phyloP scores from a whole-genome alignment of 129 eudicot species.

The Pseudognaphalium luteoalbum region DNA sequence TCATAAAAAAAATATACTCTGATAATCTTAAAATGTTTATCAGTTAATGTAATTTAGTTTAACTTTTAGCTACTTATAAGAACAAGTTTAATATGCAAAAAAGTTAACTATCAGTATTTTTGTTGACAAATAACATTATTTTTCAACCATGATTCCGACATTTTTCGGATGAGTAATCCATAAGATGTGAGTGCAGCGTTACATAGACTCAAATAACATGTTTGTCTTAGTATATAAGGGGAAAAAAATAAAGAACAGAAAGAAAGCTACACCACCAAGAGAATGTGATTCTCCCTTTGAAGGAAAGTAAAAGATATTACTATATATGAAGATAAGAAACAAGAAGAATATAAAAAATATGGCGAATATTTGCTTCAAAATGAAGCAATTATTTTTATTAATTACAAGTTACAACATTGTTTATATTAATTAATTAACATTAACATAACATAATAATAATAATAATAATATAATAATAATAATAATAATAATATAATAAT shows the following conservation, averaged over 20 bases:
- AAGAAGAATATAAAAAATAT: conserved; percentile 28
- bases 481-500: background rate
- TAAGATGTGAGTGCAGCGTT: too few relatives aligned
- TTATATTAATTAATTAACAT: background rate
- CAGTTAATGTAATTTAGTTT: background rate
- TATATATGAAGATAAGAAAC: conserved; percentile 36
- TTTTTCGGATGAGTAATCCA: too few relatives aligned
- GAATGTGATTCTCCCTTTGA: conserved; percentile 44
- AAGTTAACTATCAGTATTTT: too few relatives aligned
- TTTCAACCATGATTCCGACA: too few relatives aligned
- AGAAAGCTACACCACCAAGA: conserved; percentile 23
- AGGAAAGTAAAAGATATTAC: conserved; percentile 36
- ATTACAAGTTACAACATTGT: background rate
- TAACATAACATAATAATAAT: too few relatives aligned
- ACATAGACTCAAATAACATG: background rate
- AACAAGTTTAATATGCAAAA: background rate
- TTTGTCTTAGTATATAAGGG: conserved; percentile 6
- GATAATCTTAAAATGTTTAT: background rate
- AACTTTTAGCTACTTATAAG: background rate
- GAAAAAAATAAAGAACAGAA: background rate
- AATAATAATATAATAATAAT: background rate
- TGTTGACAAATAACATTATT: background rate
- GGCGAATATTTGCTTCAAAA: conserved; percentile 33
- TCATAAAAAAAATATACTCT: conserved; percentile 23
- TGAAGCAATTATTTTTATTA: conserved; percentile 17